These are phyloP conservation scores for Periconia digitata DNA, from an alignment of 2,329 filamentous ascomycete species.

Conservation along the genomic window DNA sequence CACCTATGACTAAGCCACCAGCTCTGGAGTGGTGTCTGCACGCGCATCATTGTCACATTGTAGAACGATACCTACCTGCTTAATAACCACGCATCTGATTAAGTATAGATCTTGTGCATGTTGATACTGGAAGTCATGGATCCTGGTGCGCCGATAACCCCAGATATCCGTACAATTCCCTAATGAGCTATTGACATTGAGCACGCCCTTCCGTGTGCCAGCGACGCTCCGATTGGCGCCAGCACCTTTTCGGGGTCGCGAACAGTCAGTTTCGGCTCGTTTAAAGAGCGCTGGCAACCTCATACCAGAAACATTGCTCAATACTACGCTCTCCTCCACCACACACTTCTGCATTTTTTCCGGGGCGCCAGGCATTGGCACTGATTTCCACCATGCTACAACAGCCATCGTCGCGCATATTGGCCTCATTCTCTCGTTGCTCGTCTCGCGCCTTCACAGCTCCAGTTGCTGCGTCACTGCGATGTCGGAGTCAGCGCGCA, in stretches of 20 bases:
- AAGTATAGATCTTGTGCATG: slow-evolving; percentile 7
- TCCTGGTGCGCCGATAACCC: not conserved
- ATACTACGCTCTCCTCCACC: slow-evolving; percentile 11
- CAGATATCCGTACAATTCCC: not conserved
- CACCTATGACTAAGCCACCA: no score
- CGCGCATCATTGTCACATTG: no score
- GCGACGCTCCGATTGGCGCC: slow-evolving; percentile 19
- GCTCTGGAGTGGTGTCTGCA: no score
- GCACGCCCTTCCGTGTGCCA: not conserved
- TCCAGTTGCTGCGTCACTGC: slow-evolving; percentile 43
- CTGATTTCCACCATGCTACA: slow-evolving; percentile 38
- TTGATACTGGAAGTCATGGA: slow-evolving; percentile 1
- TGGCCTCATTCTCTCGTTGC: slow-evolving; percentile 35
- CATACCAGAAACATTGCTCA: slow-evolving; percentile 10
- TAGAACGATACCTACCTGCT: no score
- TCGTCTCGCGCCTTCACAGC: slow-evolving; percentile 27
- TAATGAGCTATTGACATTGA: not conserved
- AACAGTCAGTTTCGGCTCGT: slow-evolving; percentile 30
- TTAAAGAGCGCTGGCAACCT: slow-evolving; percentile 21
- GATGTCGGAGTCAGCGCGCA: slow-evolving; percentile 49
- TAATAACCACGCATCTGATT: no score
- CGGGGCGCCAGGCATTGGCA: slow-evolving; percentile 1
- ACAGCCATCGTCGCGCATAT: slow-evolving; percentile 35
- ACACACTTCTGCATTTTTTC: slow-evolving; percentile 13
- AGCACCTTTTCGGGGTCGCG: slow-evolving; percentile 7